Evolutionary conservation across 768 basidiomycete species (phyloP), one percentile per base, ranked within the genome.

Genomic region (Mrakia blollopis): DNA sequence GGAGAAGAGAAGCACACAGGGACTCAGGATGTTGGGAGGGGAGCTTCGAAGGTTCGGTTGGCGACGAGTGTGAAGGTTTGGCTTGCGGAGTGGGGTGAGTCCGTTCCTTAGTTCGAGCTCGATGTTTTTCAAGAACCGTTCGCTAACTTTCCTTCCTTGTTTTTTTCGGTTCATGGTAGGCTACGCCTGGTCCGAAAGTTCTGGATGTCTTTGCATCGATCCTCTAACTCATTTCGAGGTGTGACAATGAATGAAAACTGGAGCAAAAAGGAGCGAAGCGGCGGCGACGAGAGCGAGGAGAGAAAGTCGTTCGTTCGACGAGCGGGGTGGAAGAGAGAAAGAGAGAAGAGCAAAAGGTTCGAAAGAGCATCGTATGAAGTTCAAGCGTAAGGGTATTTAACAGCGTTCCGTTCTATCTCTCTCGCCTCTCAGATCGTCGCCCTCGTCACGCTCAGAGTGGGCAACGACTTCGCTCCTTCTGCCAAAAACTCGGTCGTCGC

Each of bases 1-100:
- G 96, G 97, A 28, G 94, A 98, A 85, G 93, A 96, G 83, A 96
- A 94, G 83, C 96, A 98, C 83, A 93, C 92, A 0, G 95, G 92
- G 2, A 91, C 90, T n/a, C 93, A 95, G 81, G 93, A 95, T 81
- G 85, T 88, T 5, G 88, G 77, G 39, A 88, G 94, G 54, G 93
- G 93, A 37, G 89, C 92, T 4, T 92, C 92, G 11, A 89, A 92
- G 72, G 88, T 89, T 32, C 90, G 95, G 16, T 87, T 98, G 9
- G 92, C 92, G 18, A 88, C 92, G 2, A 92, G 92, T 14, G 90
- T 97, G 61, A 90, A 92, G 78, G 92, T 94, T 81, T 96, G 91
- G 91, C 84, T 98, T 65, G 92, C 94, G 80, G 89, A 91, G 74
- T 98, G 93, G 93, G 63, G 74, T 75, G 44, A 25, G 74, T 62